Conservation (phyloP, 2,329 filamentous ascomycete species). For the Hypoxylon sp. region DNA sequence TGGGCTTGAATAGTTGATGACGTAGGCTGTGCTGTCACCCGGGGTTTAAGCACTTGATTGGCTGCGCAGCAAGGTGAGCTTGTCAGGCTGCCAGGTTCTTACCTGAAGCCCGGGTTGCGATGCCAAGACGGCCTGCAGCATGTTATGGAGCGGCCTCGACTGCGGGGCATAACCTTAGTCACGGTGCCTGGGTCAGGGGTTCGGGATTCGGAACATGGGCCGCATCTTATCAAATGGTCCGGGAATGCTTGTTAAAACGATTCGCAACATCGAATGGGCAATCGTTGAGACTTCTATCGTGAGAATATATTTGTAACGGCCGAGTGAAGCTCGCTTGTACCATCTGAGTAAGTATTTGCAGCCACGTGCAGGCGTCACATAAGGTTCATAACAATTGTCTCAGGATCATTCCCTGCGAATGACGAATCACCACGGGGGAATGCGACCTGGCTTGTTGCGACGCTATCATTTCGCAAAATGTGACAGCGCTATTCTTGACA, state of each 20-base stretch:
- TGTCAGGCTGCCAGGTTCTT: not conserved
- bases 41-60: conserved; percentile 23
- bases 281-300: conserved; percentile 6
- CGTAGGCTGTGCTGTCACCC: conserved; percentile 35
- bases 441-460: conserved; percentile 26
- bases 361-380: conserved; percentile 32
- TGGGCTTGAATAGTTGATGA: conserved; percentile 30
- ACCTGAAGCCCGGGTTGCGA: conserved; percentile 20
- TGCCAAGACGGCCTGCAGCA: conserved; percentile 29
- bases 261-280: conserved; percentile 4
- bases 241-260: conserved; percentile 3
- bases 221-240: conserved; percentile 10
- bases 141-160: conserved; percentile 19
- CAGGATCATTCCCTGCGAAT: conserved; percentile 27
- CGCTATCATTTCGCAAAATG: conserved; percentile 41
- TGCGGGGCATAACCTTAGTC: conserved; percentile 29
- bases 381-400: conserved; percentile 20
- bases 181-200: conserved; percentile 5
- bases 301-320: conserved; percentile 3
- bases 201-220: conserved; percentile 6
- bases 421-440: conserved; percentile 22
- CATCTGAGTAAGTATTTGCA: conserved; percentile 10
- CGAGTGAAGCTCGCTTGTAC: not conserved
- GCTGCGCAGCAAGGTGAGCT: conserved; percentile 16
- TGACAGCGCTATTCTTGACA: conserved; percentile 31